A percentile compares a stretch with the other conserved stretches of the same genome.
These are phyloP conservation scores for Jimgerdemannia lactiflua DNA, from an alignment of 192 early-diverging fungal species.

Conservation along the genomic window DNA sequence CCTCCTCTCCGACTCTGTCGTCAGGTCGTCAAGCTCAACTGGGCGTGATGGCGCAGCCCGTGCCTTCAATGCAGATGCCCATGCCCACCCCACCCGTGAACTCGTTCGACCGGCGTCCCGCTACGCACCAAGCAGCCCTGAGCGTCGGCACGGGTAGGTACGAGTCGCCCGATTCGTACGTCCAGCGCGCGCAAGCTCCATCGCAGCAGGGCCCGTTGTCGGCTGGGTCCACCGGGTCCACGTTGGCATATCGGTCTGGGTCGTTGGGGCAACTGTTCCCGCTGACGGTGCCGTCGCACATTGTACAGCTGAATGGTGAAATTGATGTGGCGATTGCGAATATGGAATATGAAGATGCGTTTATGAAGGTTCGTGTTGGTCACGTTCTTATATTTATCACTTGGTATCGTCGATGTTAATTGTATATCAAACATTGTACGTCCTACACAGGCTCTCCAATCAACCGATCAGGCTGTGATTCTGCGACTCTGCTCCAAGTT, in stretches of 20 bases:
- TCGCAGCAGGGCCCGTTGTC: not conserved
- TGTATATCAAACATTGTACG: not conserved
- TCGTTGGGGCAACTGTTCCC: slow-evolving; percentile 2
- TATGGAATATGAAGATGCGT: slow-evolving; percentile 19
- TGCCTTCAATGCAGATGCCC: slow-evolving; percentile 1
- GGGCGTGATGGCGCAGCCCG: not conserved
- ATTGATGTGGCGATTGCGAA: slow-evolving; percentile 7
- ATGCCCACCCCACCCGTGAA: not conserved
- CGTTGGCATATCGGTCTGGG: not conserved
- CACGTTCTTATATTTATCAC: not conserved
- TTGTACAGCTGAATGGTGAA: slow-evolving; percentile 24
- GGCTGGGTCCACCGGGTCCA: not conserved
- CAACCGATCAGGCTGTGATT: slow-evolving; percentile 28
- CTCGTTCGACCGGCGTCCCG: not conserved
- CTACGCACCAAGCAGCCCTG: not conserved
- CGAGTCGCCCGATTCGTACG: not conserved
- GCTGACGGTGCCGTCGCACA: slow-evolving; percentile 27
- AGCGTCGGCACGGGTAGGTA: not conserved
- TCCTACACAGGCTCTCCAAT: slow-evolving; percentile 27
- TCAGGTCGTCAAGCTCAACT: slow-evolving; percentile 6
- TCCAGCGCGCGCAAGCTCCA: too few species aligned
- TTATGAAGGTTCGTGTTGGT: slow-evolving; percentile 15
- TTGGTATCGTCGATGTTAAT: not conserved
- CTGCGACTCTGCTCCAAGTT: slow-evolving; percentile 35
- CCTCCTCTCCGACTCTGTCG: slow-evolving; percentile 13